Conservation (phyloP, 1,139 yeast species). For the Debaryomyces coudertii region DNA sequence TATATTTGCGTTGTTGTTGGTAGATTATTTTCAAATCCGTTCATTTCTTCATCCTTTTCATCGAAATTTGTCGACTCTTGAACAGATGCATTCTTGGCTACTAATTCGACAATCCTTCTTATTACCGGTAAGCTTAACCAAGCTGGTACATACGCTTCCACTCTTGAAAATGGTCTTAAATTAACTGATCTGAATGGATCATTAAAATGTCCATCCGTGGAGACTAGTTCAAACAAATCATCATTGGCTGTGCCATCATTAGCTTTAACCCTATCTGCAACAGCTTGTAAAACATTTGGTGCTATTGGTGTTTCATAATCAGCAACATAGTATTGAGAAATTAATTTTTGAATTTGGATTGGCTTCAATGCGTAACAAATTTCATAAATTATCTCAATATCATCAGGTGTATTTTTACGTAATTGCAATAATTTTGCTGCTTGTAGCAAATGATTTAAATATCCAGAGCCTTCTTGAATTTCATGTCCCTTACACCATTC, state of each 20-base stretch:
- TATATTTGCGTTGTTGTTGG: not conserved
- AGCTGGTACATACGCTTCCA: conserved; percentile 96
- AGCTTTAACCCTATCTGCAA: conserved; percentile 81
- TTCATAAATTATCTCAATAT: conserved; percentile 90
- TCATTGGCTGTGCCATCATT: conserved; percentile 58
- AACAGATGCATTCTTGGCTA: conserved; percentile 73
- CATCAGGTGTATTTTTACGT: conserved; percentile 86
- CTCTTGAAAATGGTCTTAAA: conserved; percentile 83
- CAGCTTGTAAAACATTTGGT: conserved; percentile 77
- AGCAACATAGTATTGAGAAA: conserved; percentile 87
- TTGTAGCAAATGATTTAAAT: conserved; percentile 87
- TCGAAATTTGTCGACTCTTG: conserved; percentile 33
- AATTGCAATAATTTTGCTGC: conserved; percentile 93
- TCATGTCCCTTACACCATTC: conserved; percentile 99
- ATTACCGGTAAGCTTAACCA: conserved; percentile 89
- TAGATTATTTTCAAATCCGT: conserved; percentile 11
- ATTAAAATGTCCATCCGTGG: conserved; percentile 81
- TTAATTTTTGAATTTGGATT: conserved; percentile 88
- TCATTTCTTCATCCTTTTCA: conserved; percentile 17
- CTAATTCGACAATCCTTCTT: conserved; percentile 86
- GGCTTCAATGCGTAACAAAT: conserved; percentile 95
- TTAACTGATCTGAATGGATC: conserved; percentile 87
- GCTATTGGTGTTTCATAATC: conserved; percentile 96
- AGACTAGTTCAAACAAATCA: conserved; percentile 68
- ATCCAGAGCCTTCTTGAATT: conserved; percentile 85